A percentile compares a stretch with the other conserved stretches of the same genome.
phyloP scores from a whole-genome alignment of 352 stramenopile species.

The Phytophthora litchii region DNA sequence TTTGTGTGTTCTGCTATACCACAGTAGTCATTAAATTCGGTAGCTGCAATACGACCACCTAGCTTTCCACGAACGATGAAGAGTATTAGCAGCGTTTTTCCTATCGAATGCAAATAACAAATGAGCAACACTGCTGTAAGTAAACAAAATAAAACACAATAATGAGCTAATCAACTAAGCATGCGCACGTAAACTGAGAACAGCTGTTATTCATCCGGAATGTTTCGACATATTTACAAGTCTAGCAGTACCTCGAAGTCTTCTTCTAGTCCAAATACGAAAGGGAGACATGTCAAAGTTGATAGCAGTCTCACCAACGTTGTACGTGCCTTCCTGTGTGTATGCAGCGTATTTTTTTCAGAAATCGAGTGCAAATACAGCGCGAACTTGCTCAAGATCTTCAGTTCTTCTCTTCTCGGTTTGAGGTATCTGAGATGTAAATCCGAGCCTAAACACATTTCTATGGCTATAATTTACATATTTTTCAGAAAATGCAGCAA shows the following conservation, averaged over 20 bases:
- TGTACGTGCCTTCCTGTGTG: not conserved
- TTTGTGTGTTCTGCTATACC: no score
- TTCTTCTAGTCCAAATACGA: slow-evolving; percentile 1
- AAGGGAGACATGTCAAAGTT: slow-evolving; percentile 7
- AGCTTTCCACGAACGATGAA: slow-evolving; percentile 2
- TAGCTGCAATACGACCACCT: slow-evolving; percentile 1
- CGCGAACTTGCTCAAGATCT: slow-evolving; percentile 4
- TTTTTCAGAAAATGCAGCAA: no score
- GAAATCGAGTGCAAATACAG: slow-evolving; percentile 4
- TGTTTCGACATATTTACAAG: slow-evolving; percentile 1
- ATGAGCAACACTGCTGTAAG: not conserved
- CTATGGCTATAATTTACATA: no score
- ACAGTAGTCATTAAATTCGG: slow-evolving; percentile 2
- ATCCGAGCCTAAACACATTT: no score
- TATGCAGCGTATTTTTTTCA: slow-evolving; percentile 1
- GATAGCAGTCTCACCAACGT: slow-evolving; percentile 9
- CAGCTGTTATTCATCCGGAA: no score
- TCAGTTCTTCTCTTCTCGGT: no score
- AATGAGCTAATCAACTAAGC: no score
- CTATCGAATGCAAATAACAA: slow-evolving; percentile 8
- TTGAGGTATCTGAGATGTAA: no score
- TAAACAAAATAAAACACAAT: slow-evolving; percentile 6
- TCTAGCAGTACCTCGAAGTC: not conserved
- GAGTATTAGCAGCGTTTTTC: slow-evolving; percentile 1
- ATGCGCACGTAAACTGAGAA: no score